Evolutionary conservation across 2,329 filamentous ascomycete genomes (phyloP).

Genomic region (Emydomyces testavorans): DNA sequence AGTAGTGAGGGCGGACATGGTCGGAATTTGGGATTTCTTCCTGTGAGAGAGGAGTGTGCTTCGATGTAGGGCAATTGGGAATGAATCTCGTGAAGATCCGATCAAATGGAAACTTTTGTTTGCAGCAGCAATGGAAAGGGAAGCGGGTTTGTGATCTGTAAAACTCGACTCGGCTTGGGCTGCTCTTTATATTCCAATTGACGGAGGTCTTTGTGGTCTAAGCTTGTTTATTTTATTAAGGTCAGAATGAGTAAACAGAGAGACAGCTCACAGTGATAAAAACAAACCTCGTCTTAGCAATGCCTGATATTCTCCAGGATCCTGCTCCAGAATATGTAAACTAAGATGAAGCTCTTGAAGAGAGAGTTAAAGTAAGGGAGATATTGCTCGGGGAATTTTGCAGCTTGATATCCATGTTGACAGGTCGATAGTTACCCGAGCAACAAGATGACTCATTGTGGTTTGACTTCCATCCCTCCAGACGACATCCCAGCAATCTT

Average conservation of each 20-base stretch:
- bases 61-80: neutral
- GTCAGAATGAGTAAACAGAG: neutral
- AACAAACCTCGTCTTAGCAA: constrained; percentile 5
- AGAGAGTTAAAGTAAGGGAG: neutral
- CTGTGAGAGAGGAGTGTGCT: neutral
- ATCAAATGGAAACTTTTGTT: too few species aligned
- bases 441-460: too few species aligned
- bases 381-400: neutral
- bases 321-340: neutral
- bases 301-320: neutral
- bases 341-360: neutral
- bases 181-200: neutral
- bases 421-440: constrained; percentile 30
- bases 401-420: constrained; percentile 13
- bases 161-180: too few species aligned
- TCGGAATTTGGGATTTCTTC: neutral
- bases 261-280: neutral
- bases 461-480: too few species aligned
- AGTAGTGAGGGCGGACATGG: constrained; percentile 8
- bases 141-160: too few species aligned
- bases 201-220: neutral
- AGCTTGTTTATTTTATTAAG: constrained; percentile 4
- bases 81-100: neutral
- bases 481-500: too few species aligned
- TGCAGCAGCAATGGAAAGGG: too few species aligned